These are phyloP conservation scores for Paramarasmius palmivorus DNA, from an alignment of 1,284 basidiomycete species.

Conservation along the genomic window DNA sequence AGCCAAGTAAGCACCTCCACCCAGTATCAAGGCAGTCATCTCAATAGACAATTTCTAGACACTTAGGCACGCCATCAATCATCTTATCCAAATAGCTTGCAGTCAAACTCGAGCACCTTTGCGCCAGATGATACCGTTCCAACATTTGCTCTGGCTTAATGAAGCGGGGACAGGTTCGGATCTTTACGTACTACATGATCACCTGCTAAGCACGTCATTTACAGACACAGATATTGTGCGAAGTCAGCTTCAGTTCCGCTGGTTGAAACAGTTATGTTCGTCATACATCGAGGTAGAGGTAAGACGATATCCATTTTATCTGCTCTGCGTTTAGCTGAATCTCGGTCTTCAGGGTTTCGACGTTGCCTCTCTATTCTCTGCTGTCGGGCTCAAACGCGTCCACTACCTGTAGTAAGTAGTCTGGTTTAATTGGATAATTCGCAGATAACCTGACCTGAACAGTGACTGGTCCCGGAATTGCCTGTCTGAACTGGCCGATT, in stretches of 20 bases:
- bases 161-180: conserved; percentile 39
- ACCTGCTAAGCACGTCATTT: background rate
- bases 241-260: conserved; percentile 39
- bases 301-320: background rate
- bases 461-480: conserved; percentile 37
- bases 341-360: conserved; percentile 8
- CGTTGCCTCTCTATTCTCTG: conserved; percentile 32
- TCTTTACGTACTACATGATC: background rate
- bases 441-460: background rate
- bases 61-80: conserved; percentile 17
- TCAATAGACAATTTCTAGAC: conserved; percentile 6
- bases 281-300: background rate
- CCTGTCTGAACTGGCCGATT: conserved; percentile 29
- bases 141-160: conserved; percentile 53
- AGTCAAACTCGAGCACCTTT: conserved; percentile 35
- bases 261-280: conserved; percentile 54
- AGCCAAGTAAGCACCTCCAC: background rate
- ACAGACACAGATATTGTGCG: conserved; percentile 34
- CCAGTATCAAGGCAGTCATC: too few species aligned
- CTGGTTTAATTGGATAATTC: background rate
- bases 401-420: conserved; percentile 34
- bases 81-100: conserved; percentile 38
- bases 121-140: conserved; percentile 48
- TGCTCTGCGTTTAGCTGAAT: background rate
- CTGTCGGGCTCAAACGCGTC: conserved; percentile 29